Evolutionary conservation across 495 filamentous ascomycete genomes (phyloP).

Genomic region (Darksidea phi): DNA sequence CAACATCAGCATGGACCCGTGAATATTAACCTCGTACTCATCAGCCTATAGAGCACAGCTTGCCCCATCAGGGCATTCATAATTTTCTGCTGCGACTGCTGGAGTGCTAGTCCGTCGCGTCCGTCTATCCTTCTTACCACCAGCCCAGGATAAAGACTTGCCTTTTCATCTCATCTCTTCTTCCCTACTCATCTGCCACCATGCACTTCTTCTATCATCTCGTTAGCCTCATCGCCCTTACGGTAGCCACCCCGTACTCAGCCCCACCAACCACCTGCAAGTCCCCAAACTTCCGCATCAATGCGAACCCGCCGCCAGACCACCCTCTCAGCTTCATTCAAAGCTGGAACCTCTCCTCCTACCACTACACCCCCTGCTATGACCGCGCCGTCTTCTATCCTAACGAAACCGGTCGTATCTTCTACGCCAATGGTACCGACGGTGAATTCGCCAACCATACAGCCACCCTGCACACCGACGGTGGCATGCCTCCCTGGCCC

Average conservation of each 20-base stretch:
- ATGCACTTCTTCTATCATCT: background rate
- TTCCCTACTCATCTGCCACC: background rate
- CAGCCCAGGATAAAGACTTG: too few relatives aligned
- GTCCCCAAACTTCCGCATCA: slow-evolving; percentile 9
- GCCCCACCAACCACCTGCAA: background rate
- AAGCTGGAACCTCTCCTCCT: slow-evolving; percentile 14
- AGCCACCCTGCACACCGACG: slow-evolving; percentile 2
- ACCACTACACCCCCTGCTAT: slow-evolving; percentile 9
- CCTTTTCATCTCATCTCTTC: too few relatives aligned
- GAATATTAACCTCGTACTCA: too few relatives aligned
- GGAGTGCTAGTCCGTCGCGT: too few relatives aligned
- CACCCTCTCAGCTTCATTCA: background rate
- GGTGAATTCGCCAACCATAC: background rate
- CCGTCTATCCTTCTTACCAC: too few relatives aligned
- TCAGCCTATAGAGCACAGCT: too few relatives aligned
- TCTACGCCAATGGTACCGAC: slow-evolving; percentile 19
- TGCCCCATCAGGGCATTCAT: too few relatives aligned
- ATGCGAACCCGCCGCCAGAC: background rate
- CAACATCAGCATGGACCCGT: too few relatives aligned
- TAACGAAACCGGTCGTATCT: background rate
- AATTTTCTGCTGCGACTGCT: too few relatives aligned
- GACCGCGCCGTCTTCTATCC: slow-evolving; percentile 11
- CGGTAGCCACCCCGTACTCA: background rate
- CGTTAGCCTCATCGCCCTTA: background rate
- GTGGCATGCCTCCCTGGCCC: slow-evolving; percentile 7